A percentile compares a stretch with the other conserved stretches of the same genome.
Evolutionary conservation across 306 rosid genomes (phyloP).

Genomic region (Rosa rugosa): DNA sequence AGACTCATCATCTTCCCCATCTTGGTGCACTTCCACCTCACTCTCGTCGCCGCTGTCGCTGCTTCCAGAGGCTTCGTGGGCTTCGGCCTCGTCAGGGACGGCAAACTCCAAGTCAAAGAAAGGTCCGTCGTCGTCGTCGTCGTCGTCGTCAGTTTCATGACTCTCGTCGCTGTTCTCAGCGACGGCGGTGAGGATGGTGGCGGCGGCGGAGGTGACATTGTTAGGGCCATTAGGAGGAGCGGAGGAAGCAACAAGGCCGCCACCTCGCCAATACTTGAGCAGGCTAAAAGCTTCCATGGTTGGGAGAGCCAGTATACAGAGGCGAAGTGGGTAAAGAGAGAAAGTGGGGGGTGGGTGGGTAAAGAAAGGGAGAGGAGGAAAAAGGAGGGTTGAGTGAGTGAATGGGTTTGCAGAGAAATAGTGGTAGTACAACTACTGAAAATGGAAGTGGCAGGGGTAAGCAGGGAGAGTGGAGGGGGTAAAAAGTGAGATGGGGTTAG

Average conservation of each 20-base stretch:
- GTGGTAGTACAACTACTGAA: not conserved
- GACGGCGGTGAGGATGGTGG: slow-evolving; percentile 45
- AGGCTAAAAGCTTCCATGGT: slow-evolving; percentile 98
- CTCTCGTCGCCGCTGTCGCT: slow-evolving; percentile 23
- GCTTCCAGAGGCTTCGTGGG: not conserved
- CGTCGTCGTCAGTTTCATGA: slow-evolving; percentile 34
- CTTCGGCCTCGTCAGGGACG: slow-evolving; percentile 48
- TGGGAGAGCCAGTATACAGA: slow-evolving; percentile 94
- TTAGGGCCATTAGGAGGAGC: not conserved
- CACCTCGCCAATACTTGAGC: slow-evolving; percentile 88
- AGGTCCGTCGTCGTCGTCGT: slow-evolving; percentile 84
- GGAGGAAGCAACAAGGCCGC: slow-evolving; percentile 26
- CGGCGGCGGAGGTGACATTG: slow-evolving; percentile 25
- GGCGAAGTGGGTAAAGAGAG: not conserved
- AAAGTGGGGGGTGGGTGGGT: not conserved
- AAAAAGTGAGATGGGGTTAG: not conserved
- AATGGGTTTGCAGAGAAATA: slow-evolving; percentile 3
- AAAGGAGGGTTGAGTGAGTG: not conserved
- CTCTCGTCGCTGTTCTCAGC: slow-evolving; percentile 25
- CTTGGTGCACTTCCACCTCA: slow-evolving; percentile 13
- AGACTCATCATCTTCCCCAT: slow-evolving; percentile 26
- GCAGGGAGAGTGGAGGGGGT: not conserved
- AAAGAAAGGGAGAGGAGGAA: not conserved
- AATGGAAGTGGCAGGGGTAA: slow-evolving; percentile 16
- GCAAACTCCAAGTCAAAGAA: slow-evolving; percentile 90